Evolutionary conservation across 2,329 filamentous ascomycete species (phyloP), one percentile per base, ranked within the genome.

Genomic region (Apiospora pterosperma): DNA sequence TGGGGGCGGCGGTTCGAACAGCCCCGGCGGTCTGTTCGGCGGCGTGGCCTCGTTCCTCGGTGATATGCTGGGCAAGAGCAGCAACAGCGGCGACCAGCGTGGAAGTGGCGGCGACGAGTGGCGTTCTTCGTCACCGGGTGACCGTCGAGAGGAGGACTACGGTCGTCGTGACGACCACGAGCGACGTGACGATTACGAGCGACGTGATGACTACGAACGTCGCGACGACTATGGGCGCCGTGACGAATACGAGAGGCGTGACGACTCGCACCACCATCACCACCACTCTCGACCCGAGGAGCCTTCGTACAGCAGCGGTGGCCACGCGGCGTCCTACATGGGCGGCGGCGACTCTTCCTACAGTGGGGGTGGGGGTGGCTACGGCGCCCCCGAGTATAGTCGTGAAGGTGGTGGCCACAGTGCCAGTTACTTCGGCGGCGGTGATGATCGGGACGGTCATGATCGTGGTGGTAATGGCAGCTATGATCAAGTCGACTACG

Each of bases 161-260:
- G 72, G 72, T 42, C 77, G 78, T 38, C 72, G 74, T 5, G 74
- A 74, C 34, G 73, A 76, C 23, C 77, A 80, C 23, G 76, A 76
- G 25, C 83, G 82, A 34, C 86, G 86, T 67, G 84, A 85, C 41
- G 90, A 87, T 69, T 80, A 90, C 71, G 82, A 90, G 73, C 80
- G 79, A 60, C 68, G 69, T 44, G 64, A 67, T 12, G 25, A 28
- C 16, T 68, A 66, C 63, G 68, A 69, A 16, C 74, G 68, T 48
- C 71, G 72, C 41, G 70, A 70, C 23, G 71, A 67, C 41, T 68
- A 69, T 38, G 64, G 69, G 36, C 67, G 67, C 34, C 64, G 68
- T 16, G 65, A 28, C 16, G 52, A 58, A 4, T 36, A 19, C 12
- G 14, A 34, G 14, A 23, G 8, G 2, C 52, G 23, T 5, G 34